Evolutionary conservation across 1,284 basidiomycete genomes (phyloP).

Genomic region (Cryptococcus wingfieldii): DNA sequence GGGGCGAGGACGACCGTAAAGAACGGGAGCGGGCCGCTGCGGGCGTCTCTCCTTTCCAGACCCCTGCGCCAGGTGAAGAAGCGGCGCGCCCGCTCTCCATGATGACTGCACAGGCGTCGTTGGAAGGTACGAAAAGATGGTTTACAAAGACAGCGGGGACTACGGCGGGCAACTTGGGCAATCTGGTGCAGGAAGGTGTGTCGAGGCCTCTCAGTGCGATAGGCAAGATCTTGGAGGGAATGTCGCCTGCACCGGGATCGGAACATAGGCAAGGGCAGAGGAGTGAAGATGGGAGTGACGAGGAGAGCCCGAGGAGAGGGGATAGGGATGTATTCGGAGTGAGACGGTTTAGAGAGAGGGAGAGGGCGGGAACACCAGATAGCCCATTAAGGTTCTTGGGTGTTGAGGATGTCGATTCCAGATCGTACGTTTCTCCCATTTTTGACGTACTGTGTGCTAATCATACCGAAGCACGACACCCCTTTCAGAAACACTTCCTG

Average conservation of each 20-base stretch:
- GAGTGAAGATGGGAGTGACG: constrained; percentile 18
- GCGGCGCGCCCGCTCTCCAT: constrained; percentile 71
- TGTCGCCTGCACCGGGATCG: constrained; percentile 54
- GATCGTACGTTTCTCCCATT: constrained; percentile 22
- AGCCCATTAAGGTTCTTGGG: constrained; percentile 14
- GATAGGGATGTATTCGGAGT: constrained; percentile 14
- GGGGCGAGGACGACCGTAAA: background rate
- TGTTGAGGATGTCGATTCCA: constrained; percentile 7
- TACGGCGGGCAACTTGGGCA: constrained; percentile 50
- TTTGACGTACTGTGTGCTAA: background rate
- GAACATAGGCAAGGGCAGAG: constrained; percentile 16
- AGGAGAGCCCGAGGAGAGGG: background rate
- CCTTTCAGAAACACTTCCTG: constrained; percentile 18
- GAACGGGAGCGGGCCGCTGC: background rate
- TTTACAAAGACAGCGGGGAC: constrained; percentile 63
- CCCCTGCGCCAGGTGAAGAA: constrained; percentile 63
- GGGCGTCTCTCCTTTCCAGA: constrained; percentile 25
- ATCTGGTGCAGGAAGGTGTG: constrained; percentile 59
- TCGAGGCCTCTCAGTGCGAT: constrained; percentile 83
- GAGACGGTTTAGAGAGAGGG: constrained; percentile 3
- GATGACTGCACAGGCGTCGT: constrained; percentile 58
- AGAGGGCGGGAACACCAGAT: constrained; percentile 12
- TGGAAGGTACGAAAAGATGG: constrained; percentile 69
- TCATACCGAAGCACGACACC: constrained; percentile 19
- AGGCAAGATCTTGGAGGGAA: constrained; percentile 65